Conservation (phyloP, 805 yeast genomes). For the Zygotorulaspora florentina region DNA sequence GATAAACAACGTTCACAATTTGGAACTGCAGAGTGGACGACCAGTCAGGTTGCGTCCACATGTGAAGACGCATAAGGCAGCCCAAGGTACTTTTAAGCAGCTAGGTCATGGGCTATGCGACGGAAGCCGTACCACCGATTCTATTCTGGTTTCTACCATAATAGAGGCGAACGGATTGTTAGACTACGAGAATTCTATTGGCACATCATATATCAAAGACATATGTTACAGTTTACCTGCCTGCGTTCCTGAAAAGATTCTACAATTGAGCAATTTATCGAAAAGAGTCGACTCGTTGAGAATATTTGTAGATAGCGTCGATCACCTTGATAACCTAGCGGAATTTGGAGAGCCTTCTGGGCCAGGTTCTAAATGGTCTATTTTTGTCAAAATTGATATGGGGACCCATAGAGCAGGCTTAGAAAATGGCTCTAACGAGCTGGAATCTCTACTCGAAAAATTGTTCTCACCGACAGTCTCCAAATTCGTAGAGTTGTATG, state of each 20-base stretch:
- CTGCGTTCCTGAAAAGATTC: conserved; percentile 44
- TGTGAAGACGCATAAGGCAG: conserved; percentile 70
- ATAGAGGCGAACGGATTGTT: conserved; percentile 57
- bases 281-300: conserved; percentile 43
- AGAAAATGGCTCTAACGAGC: conserved; percentile 31
- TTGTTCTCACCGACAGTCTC: conserved; percentile 26
- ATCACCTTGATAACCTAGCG: conserved; percentile 49
- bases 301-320: conserved; percentile 57
- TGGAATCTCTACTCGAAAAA: conserved; percentile 38
- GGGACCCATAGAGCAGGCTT: conserved; percentile 72
- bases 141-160: conserved; percentile 64
- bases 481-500: conserved; percentile 46
- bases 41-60: conserved; percentile 55
- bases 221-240: conserved; percentile 59
- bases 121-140: conserved; percentile 38
- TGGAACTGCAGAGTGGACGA: conserved; percentile 30
- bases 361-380: conserved; percentile 45
- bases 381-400: conserved; percentile 65
- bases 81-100: conserved; percentile 54
- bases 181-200: conserved; percentile 28
- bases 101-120: conserved; percentile 41
- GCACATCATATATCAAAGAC: conserved; percentile 38
- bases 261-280: conserved; percentile 45
- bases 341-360: conserved; percentile 31
- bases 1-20: conserved; percentile 42